Percentiles rank a stretch among this genome's conserved stretches.
phyloP scores from a whole-genome alignment of 768 basidiomycete species.

The Boletellus ananas region DNA sequence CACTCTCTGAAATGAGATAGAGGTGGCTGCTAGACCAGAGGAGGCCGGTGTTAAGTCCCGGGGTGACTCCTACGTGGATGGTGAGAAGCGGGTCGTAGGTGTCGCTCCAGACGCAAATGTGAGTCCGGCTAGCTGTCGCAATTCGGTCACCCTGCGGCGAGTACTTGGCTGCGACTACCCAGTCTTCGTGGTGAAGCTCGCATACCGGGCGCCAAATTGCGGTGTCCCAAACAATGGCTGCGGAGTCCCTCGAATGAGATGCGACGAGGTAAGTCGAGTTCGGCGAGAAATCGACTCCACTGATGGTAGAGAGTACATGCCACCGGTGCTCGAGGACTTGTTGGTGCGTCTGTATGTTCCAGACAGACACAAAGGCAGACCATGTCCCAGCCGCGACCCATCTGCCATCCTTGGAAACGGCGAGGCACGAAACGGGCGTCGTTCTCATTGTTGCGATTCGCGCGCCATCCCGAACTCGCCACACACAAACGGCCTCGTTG shows the following conservation, averaged over 20 bases:
- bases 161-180: not conserved
- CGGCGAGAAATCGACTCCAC: slow-evolving; percentile 2
- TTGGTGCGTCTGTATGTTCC: too few relatives aligned
- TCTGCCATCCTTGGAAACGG: slow-evolving; percentile 2
- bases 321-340: not conserved
- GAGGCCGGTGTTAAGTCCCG: too few relatives aligned
- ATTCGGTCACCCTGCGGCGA: slow-evolving; percentile 1
- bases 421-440: not conserved
- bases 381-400: slow-evolving; percentile 2
- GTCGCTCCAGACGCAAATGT: not conserved
- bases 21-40: too few relatives aligned
- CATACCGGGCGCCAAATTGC: not conserved
- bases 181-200: not conserved
- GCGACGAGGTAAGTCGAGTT: not conserved
- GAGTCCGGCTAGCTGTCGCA: not conserved
- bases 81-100: too few relatives aligned
- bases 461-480: not conserved
- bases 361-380: not conserved
- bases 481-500: not conserved
- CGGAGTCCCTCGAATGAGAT: not conserved
- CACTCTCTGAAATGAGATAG: too few relatives aligned
- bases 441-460: not conserved
- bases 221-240: not conserved
- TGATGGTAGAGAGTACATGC: not conserved
- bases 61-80: too few relatives aligned